Evolutionary conservation across 2,329 filamentous ascomycete species (phyloP).

Genomic region (Beauveria bassiana): DNA sequence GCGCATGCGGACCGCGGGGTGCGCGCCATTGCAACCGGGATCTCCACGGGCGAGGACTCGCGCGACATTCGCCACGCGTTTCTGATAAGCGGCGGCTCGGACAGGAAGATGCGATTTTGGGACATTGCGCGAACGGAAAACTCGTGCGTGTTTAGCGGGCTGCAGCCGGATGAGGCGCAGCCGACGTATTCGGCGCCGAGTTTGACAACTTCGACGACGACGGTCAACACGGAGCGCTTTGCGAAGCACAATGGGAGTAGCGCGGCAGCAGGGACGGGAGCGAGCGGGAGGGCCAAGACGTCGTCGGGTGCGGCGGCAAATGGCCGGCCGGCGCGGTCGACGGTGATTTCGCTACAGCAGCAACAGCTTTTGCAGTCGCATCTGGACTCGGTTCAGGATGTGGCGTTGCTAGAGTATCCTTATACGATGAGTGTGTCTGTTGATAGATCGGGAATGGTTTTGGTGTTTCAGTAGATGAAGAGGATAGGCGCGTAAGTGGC

Average conservation of each 20-base stretch:
- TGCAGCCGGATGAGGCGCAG: conserved; percentile 60
- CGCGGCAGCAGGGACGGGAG: conserved; percentile 22
- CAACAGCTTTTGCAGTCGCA: conserved; percentile 80
- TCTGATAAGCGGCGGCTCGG: conserved; percentile 78
- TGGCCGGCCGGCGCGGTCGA: conserved; percentile 57
- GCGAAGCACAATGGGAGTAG: conserved; percentile 25
- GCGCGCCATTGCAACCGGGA: conserved; percentile 65
- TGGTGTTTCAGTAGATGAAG: conserved; percentile 56
- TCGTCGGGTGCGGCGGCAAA: conserved; percentile 15
- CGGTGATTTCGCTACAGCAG: conserved; percentile 81
- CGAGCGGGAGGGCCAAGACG: conserved; percentile 21
- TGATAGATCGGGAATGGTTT: conserved; percentile 82
- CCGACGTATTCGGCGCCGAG: conserved; percentile 64
- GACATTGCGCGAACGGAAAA: conserved; percentile 72
- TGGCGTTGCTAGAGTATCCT: conserved; percentile 79
- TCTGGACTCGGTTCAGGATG: conserved; percentile 78
- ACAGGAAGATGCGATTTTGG: conserved; percentile 92
- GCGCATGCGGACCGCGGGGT: conserved; percentile 58
- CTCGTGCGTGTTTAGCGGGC: conserved; percentile 73
- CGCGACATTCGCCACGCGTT: conserved; percentile 72
- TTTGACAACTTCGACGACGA: conserved; percentile 55
- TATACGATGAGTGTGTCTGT: conserved; percentile 91
- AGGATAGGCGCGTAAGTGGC: no score
- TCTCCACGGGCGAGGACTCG: conserved; percentile 62
- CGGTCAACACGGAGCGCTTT: conserved; percentile 58